Conservation (phyloP, 2,329 filamentous ascomycete species). For the Arthroderma sp. region DNA sequence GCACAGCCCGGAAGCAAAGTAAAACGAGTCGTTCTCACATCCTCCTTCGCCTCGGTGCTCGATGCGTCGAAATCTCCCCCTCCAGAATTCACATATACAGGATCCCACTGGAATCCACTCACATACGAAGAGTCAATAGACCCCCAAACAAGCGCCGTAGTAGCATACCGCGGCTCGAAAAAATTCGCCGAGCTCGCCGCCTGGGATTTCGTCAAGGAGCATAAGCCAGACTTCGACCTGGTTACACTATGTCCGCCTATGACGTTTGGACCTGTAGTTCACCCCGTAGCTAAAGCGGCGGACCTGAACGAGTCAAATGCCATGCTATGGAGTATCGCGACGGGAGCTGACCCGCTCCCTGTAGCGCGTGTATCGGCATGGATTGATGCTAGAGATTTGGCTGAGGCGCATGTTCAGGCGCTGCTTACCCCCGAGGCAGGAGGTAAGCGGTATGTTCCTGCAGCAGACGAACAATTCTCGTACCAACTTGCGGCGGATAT, state of each 20-base stretch:
- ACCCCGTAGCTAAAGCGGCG: constrained; percentile 17
- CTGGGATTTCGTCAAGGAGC: constrained; percentile 23
- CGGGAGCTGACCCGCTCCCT: constrained; percentile 26
- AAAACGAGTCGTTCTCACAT: constrained; percentile 18
- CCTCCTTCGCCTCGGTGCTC: constrained; percentile 20
- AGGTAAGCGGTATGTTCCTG: constrained; percentile 30
- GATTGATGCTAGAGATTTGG: constrained; percentile 38
- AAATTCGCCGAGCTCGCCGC: constrained; percentile 18
- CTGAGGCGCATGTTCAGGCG: constrained; percentile 33
- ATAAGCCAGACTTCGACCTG: constrained; percentile 30
- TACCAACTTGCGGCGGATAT: constrained; percentile 35
- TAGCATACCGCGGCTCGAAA: constrained; percentile 22
- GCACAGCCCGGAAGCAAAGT: constrained; percentile 12
- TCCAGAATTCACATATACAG: constrained; percentile 16
- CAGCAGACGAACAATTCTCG: constrained; percentile 33
- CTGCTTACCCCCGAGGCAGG: constrained; percentile 25
- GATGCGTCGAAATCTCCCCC: constrained; percentile 6
- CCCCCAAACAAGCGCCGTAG: constrained; percentile 10
- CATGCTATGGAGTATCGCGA: constrained; percentile 30
- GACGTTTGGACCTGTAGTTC: constrained; percentile 33
- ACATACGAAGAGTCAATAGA: constrained; percentile 17
- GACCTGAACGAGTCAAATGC: constrained; percentile 33
- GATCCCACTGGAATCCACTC: constrained; percentile 20
- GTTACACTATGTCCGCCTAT: constrained; percentile 35
- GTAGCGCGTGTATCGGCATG: constrained; percentile 30